Percentiles rank a stretch among this genome's conserved stretches.
Conservation (phyloP, 1,284 basidiomycete genomes). For the Cryptococcus jaspeensis region DNA sequence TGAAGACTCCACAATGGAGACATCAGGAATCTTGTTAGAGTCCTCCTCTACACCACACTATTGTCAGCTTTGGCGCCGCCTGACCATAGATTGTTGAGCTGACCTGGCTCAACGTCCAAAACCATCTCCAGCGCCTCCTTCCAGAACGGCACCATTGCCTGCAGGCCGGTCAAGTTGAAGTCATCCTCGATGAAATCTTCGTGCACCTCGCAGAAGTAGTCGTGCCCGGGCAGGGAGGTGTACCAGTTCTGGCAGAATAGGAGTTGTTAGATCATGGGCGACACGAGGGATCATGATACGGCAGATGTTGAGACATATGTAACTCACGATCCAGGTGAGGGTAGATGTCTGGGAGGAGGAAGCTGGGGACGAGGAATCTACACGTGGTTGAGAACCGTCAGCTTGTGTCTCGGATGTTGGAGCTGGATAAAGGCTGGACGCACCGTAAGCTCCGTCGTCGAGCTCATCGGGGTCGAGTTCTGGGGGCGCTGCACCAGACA, state of each 20-base stretch:
- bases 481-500: constrained; percentile 11
- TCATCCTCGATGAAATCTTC: constrained; percentile 99
- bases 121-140: constrained; percentile 99
- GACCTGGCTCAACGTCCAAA: constrained; percentile 97
- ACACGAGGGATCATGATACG: neutral
- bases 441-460: constrained; percentile 43
- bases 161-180: constrained; percentile 96
- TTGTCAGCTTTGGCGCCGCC: neutral
- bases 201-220: constrained; percentile 96
- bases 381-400: neutral
- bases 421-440: constrained; percentile 1
- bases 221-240: constrained; percentile 95
- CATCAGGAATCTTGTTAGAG: constrained; percentile 72
- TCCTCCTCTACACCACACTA: constrained; percentile 68
- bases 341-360: constrained; percentile 51
- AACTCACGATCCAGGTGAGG: constrained; percentile 52
- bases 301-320: neutral
- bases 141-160: constrained; percentile 95
- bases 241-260: constrained; percentile 67
- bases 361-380: constrained; percentile 49
- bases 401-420: neutral
- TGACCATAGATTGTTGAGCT: constrained; percentile 36
- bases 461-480: constrained; percentile 40
- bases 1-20: constrained; percentile 96
- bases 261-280: neutral